Conservation (phyloP, 2,329 filamentous ascomycete species). For the Botrytis hyacinthi region DNA sequence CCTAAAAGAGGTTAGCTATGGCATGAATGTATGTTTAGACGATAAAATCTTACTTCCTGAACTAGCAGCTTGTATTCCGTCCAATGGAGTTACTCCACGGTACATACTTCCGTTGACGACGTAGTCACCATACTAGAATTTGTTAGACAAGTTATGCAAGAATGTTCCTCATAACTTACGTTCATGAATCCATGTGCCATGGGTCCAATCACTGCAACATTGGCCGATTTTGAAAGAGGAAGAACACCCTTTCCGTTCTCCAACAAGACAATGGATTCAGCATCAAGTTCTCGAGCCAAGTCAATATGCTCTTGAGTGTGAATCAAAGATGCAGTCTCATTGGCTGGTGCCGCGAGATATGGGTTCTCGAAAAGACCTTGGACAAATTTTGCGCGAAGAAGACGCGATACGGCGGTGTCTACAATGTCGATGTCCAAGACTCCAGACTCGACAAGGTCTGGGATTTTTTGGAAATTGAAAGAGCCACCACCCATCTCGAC, state of each 20-base stretch:
- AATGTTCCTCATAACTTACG: conserved; percentile 43
- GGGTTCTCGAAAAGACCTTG: conserved; percentile 71
- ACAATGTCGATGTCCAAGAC: conserved; percentile 58
- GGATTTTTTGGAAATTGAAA: conserved; percentile 67
- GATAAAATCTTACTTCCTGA: conserved; percentile 45
- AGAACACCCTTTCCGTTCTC: conserved; percentile 70
- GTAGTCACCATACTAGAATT: conserved; percentile 66
- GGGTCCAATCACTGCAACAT: conserved; percentile 70
- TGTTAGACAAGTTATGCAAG: neutral
- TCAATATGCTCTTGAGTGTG: conserved; percentile 66
- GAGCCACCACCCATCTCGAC: conserved; percentile 76
- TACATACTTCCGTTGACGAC: conserved; percentile 60
- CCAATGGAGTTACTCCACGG: conserved; percentile 65
- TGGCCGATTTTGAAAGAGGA: conserved; percentile 64
- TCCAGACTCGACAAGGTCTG: conserved; percentile 59
- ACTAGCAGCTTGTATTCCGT: conserved; percentile 62
- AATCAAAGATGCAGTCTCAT: conserved; percentile 56
- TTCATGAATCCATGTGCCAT: conserved; percentile 73
- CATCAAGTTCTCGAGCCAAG: conserved; percentile 71
- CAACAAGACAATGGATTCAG: conserved; percentile 75
- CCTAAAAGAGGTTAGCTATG: conserved; percentile 19
- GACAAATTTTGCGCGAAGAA: conserved; percentile 66
- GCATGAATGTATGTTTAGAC: neutral
- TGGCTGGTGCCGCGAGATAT: conserved; percentile 56
- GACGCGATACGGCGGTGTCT: conserved; percentile 63